Percentiles rank a stretch among this genome's conserved stretches.
These are phyloP conservation scores for Tetracentron sinense DNA, from an alignment of 164 flowering plant genomes.

Conservation along the genomic window DNA sequence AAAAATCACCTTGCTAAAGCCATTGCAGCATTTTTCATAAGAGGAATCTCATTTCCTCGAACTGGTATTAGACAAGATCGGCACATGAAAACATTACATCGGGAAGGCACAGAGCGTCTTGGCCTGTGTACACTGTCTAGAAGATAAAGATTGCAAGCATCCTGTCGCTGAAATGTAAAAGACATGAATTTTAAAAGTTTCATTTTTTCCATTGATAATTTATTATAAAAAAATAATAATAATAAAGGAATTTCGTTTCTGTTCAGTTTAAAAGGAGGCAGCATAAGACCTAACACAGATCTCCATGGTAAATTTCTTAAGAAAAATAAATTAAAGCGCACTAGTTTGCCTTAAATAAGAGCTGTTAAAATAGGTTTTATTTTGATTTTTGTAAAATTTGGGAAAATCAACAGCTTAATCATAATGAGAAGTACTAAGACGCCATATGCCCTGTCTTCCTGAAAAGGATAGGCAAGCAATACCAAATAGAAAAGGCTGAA, in stretches of 20 bases:
- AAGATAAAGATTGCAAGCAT: slow-evolving; percentile 39
- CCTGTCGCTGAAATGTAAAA: slow-evolving; percentile 33
- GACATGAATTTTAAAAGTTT: background rate
- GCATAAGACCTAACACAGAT: too few species aligned
- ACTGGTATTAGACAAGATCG: slow-evolving; percentile 44
- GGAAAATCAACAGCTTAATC: background rate
- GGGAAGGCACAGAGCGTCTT: slow-evolving; percentile 23
- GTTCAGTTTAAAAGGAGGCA: too few species aligned
- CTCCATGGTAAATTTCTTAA: too few species aligned
- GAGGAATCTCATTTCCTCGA: slow-evolving; percentile 31
- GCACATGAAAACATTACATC: slow-evolving; percentile 41
- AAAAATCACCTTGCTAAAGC: slow-evolving; percentile 46
- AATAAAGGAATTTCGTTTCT: too few species aligned
- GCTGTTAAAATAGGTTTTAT: too few species aligned
- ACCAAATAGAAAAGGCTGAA: background rate
- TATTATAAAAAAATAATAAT: background rate
- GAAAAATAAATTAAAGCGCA: too few species aligned
- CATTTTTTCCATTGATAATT: background rate
- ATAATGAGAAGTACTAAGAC: background rate
- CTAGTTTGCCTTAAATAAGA: too few species aligned
- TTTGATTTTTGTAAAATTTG: too few species aligned
- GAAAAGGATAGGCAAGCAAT: background rate
- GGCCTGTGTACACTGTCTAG: slow-evolving; percentile 29
- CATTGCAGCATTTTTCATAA: slow-evolving; percentile 37
- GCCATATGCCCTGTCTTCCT: background rate